Evolutionary conservation across 2,329 filamentous ascomycete species (phyloP), one percentile per base, ranked within the genome.

Genomic region (Furcasterigmium furcatum): DNA sequence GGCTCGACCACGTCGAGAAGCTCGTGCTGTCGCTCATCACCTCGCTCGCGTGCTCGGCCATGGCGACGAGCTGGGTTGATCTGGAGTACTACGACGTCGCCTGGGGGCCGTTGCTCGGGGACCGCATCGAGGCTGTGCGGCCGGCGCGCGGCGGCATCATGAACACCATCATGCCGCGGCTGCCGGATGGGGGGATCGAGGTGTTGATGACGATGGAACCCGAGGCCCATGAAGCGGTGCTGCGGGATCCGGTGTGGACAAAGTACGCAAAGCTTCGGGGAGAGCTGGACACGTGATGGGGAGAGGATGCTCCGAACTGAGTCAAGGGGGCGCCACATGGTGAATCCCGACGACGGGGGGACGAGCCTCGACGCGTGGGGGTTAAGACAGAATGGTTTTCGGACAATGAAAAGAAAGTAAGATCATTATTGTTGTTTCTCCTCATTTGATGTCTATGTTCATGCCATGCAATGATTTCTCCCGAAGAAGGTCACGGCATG

Each of bases 161-260:
- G 41, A 47, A 47, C n/a, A 19, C 39, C 21, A 29, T 47, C 3
- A 13, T 47, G 35, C 45, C 45, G 10, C 22, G 36, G 5, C 16
- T 47, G 27, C 45, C 45, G 21, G 41, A 44, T 30, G 45, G 45
- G 3, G 45, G 45, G 19, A 44, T 44, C 18, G 45, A 47, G 36
- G 41, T 47, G n/a, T 12, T 39, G 3, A 22, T 47, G n/a, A 42
- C 41, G 5, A 42, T 47, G 16, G 41, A 44, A 29, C 41, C 25
- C 12, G 41, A 44, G 5, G 38, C 41, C n/a, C 21, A 44, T 35
- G 41, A 47, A 5, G 34, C 27, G 32, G 16, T 47, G 35, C 22
- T 44, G 35, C 41, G 40, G 14, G 45, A 47, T 19, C 45, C 45
- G 14, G 13, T 47, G 20, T 47, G 45, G 45, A 44, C 34, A 25